Conservation (phyloP, 768 basidiomycete species). For the Pleurotus salmoneostramineus region DNA sequence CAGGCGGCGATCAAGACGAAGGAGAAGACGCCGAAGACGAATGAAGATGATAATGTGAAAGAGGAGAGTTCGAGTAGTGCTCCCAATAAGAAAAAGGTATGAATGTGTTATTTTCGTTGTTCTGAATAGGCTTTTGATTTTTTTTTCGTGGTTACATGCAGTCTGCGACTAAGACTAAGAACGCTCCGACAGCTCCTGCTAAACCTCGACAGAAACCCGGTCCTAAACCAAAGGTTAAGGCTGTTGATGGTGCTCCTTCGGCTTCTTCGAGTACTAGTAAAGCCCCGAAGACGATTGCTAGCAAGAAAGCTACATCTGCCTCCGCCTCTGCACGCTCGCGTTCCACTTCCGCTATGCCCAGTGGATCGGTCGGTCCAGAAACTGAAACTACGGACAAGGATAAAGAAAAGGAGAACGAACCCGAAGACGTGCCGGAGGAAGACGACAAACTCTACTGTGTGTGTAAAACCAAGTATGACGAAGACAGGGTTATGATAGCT, state of each 20-base stretch:
- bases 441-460: constrained; percentile 85
- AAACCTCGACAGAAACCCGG: constrained; percentile 26
- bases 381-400: constrained; percentile 35
- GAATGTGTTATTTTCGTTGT: constrained; percentile 24
- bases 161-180: constrained; percentile 17
- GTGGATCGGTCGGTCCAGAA: constrained; percentile 34
- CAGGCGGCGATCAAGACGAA: constrained; percentile 21
- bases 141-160: constrained; percentile 8
- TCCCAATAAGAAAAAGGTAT: constrained; percentile 40
- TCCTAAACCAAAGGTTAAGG: constrained; percentile 26
- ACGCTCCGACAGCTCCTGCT: constrained; percentile 12
- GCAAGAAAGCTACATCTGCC: constrained; percentile 31
- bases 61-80: constrained; percentile 16
- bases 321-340: constrained; percentile 51
- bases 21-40: constrained; percentile 19
- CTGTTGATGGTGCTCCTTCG: constrained; percentile 13
- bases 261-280: constrained; percentile 10
- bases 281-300: constrained; percentile 19
- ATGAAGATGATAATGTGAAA: constrained; percentile 10
- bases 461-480: constrained; percentile 84
- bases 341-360: constrained; percentile 68
- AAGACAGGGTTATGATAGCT: constrained; percentile 88
- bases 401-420: constrained; percentile 41
- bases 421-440: constrained; percentile 37
- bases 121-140: neutral